These are phyloP conservation scores for Barnettozyma hawaiiensis DNA, from an alignment of 1,139 yeast species.

Conservation along the genomic window DNA sequence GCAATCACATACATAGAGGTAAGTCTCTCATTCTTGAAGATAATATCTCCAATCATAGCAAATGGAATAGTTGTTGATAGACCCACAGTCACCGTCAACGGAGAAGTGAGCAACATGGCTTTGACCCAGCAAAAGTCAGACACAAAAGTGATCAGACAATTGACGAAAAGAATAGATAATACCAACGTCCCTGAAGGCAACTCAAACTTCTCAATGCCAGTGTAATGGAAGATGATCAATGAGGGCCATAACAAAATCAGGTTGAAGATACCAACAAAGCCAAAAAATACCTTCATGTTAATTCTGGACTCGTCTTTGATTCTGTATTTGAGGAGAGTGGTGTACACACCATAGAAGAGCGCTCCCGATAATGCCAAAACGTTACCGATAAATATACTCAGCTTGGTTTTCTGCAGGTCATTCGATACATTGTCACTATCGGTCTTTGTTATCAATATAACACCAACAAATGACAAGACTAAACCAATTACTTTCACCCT, in stretches of 20 bases:
- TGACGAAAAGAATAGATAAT: conserved; percentile 49
- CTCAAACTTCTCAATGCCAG: conserved; percentile 64
- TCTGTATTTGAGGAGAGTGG: conserved; percentile 71
- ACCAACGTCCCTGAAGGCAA: conserved; percentile 55
- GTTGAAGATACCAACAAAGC: conserved; percentile 88
- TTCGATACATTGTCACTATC: conserved; percentile 36
- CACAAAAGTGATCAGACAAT: conserved; percentile 72
- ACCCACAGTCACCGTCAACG: conserved; percentile 93
- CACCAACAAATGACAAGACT: conserved; percentile 70
- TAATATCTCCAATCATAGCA: conserved; percentile 87
- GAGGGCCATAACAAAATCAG: conserved; percentile 80
- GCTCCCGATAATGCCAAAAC: conserved; percentile 79
- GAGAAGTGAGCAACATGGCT: conserved; percentile 88
- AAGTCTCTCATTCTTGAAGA: conserved; percentile 59
- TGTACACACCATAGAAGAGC: conserved; percentile 81
- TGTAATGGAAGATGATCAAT: conserved; percentile 53
- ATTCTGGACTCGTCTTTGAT: conserved; percentile 69
- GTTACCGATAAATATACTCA: conserved; percentile 63
- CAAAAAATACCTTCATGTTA: conserved; percentile 84
- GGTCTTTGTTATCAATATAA: conserved; percentile 64
- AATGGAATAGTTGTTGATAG: conserved; percentile 88
- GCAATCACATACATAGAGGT: conserved; percentile 66
- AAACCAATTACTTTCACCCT: conserved; percentile 62
- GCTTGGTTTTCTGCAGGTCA: conserved; percentile 28
- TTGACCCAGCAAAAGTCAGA: conserved; percentile 96